Evolutionary conservation across 108 stramenopile genomes (phyloP).

Genomic region (Mayamaea pseudoterrestris): DNA sequence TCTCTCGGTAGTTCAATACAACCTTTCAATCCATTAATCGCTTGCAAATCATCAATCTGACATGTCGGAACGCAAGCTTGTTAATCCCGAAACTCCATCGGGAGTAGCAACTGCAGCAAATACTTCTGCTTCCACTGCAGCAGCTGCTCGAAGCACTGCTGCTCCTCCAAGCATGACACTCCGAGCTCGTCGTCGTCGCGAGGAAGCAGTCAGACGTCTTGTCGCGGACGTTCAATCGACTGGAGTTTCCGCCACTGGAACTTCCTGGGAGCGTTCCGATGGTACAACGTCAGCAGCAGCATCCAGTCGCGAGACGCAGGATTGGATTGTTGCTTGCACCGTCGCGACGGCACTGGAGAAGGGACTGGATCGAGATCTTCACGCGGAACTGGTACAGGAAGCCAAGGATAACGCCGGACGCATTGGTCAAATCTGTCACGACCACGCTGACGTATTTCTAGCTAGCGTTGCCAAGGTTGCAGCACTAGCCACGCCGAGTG

Average conservation of each 20-base stretch:
- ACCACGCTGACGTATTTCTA: conserved; percentile 79
- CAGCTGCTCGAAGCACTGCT: not conserved
- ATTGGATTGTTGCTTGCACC: conserved; percentile 58
- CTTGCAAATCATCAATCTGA: no score
- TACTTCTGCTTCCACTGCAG: not conserved
- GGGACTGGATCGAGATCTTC: conserved; percentile 75
- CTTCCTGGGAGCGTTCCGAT: no score
- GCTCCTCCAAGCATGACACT: conserved; percentile 13
- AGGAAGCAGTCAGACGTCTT: conserved; percentile 73
- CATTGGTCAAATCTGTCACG: conserved; percentile 79
- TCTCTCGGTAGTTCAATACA: no score
- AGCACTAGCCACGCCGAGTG: conserved; percentile 61
- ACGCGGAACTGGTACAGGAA: conserved; percentile 60
- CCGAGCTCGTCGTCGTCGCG: conserved; percentile 52
- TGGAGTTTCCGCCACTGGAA: conserved; percentile 5
- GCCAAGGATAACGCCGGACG: conserved; percentile 48
- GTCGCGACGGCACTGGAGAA: conserved; percentile 73
- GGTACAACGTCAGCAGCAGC: conserved; percentile 12
- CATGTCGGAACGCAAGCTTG: no score
- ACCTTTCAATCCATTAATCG: no score
- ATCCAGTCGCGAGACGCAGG: conserved; percentile 33
- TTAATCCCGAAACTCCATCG: no score
- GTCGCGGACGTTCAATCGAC: conserved; percentile 61
- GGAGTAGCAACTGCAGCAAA: not conserved
- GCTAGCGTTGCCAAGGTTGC: conserved; percentile 72